Conservation (phyloP, 1,284 basidiomycete genomes). For the Apiotrichum sp. region DNA sequence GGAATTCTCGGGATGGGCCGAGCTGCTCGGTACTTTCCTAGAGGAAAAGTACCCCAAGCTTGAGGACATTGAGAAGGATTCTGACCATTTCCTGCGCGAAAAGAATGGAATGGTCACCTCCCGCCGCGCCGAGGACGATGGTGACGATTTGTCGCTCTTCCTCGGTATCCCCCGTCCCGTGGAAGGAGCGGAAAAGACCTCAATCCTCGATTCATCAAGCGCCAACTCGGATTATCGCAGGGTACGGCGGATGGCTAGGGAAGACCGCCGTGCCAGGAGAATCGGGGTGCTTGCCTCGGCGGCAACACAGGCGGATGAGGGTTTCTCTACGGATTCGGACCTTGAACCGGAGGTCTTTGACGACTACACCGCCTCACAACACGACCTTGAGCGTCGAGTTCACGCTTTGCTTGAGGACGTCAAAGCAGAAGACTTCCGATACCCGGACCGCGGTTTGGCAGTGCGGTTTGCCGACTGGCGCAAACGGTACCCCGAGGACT, state of each 20-base stretch:
- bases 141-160: constrained; percentile 72
- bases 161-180: constrained; percentile 55
- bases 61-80: constrained; percentile 77
- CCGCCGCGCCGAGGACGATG: constrained; percentile 65
- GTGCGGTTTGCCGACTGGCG: constrained; percentile 76
- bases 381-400: constrained; percentile 54
- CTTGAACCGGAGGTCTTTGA: constrained; percentile 58
- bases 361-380: constrained; percentile 64
- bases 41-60: constrained; percentile 88
- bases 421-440: constrained; percentile 73
- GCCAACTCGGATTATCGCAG: constrained; percentile 51
- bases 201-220: constrained; percentile 33
- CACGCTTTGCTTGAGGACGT: constrained; percentile 67
- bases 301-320: constrained; percentile 55
- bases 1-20: constrained; percentile 77
- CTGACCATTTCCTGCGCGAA: constrained; percentile 67
- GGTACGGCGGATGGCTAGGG: constrained; percentile 55
- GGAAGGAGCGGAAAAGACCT: constrained; percentile 17
- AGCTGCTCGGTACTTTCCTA: constrained; percentile 77
- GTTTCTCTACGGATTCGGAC: constrained; percentile 76
- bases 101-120: constrained; percentile 61
- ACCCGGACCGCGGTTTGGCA: constrained; percentile 67
- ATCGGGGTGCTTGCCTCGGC: constrained; percentile 18
- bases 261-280: constrained; percentile 51
- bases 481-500: constrained; percentile 68